Conservation (phyloP, 257 asterid species). For the Apocynum venetum region DNA sequence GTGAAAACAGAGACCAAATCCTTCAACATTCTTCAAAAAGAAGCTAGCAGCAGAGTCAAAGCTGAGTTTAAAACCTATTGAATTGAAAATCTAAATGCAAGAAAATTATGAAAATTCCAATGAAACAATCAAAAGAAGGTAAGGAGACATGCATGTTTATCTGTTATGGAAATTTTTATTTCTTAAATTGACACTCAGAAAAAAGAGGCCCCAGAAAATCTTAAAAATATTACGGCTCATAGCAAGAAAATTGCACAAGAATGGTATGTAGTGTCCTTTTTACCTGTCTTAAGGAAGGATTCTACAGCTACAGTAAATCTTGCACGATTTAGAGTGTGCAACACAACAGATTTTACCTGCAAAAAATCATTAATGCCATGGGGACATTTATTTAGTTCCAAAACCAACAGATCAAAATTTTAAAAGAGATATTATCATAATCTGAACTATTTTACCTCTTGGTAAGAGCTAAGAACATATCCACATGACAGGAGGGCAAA, state of each 20-base stretch:
- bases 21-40: background rate
- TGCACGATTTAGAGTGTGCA: slow-evolving; percentile 90
- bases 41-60: background rate
- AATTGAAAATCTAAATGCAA: background rate
- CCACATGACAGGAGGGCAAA: slow-evolving; percentile 86
- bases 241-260: background rate
- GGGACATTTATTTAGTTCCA: background rate
- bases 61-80: background rate
- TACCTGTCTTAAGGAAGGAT: slow-evolving; percentile 87
- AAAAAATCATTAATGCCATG: slow-evolving; percentile 7
- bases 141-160: background rate
- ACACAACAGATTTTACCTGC: slow-evolving; percentile 92
- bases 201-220: background rate
- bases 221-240: background rate
- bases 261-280: background rate
- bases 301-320: slow-evolving; percentile 96
- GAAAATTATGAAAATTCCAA: background rate
- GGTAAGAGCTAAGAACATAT: slow-evolving; percentile 89
- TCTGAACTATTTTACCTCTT: slow-evolving; percentile 60
- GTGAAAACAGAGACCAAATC: background rate
- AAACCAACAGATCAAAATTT: background rate
- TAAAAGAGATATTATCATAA: background rate
- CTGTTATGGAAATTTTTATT: background rate
- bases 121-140: background rate
- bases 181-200: background rate